Percentiles rank a stretch among this genome's conserved stretches.
Evolutionary conservation across 306 rosid genomes (phyloP).

Genomic region (Inga oerstediana): DNA sequence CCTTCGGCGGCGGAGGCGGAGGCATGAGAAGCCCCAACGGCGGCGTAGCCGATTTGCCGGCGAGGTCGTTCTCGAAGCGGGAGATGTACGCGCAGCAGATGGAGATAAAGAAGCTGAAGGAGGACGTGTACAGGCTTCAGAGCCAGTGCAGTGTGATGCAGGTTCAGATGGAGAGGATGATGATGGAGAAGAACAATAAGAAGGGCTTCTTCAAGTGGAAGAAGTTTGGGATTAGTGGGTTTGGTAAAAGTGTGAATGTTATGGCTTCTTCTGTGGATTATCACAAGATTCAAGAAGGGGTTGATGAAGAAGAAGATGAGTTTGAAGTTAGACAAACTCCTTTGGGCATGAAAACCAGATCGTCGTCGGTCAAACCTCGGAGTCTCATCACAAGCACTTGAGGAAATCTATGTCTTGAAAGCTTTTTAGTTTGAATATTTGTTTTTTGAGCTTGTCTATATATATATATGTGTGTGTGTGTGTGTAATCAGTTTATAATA

Average conservation of each 20-base stretch:
- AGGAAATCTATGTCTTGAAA: conserved; percentile 76
- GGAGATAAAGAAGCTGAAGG: conserved; percentile 79
- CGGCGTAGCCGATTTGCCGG: conserved; percentile 40
- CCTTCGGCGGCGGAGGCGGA: conserved; percentile 42
- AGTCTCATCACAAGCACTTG: conserved; percentile 57
- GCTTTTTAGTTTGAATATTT: background rate
- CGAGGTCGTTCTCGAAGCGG: conserved; percentile 65
- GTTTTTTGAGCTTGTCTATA: background rate
- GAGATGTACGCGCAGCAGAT: conserved; percentile 63
- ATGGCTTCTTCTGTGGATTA: conserved; percentile 29
- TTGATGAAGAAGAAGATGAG: conserved; percentile 39
- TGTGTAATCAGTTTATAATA: background rate
- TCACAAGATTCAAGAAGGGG: conserved; percentile 28
- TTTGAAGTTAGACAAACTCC: conserved; percentile 63
- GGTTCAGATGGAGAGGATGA: conserved; percentile 64
- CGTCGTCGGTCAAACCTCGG: conserved; percentile 42
- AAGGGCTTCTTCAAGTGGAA: conserved; percentile 77
- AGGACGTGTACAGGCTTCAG: conserved; percentile 74
- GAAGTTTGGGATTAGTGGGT: conserved; percentile 47
- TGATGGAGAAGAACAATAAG: conserved; percentile 38
- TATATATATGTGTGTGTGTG: background rate
- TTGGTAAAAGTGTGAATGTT: conserved; percentile 34
- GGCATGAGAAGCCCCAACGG: conserved; percentile 60
- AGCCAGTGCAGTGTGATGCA: conserved; percentile 69
- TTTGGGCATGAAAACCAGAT: conserved; percentile 55